Evolutionary conservation across 352 stramenopile species (phyloP).

Genomic region (Phytophthora aleatoria): DNA sequence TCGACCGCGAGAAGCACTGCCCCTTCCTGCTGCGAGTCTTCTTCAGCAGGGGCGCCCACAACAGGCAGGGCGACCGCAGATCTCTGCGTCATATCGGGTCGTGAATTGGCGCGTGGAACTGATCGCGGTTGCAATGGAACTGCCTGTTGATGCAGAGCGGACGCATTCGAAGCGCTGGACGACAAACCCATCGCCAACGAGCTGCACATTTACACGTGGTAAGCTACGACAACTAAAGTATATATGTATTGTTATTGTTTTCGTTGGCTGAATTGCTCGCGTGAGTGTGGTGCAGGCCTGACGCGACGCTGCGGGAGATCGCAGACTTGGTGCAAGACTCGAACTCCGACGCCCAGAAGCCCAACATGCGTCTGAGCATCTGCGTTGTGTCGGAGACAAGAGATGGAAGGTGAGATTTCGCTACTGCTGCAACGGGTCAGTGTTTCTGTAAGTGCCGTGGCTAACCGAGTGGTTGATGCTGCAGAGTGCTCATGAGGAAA

Average conservation of each 20-base stretch:
- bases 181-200: conserved; percentile 61
- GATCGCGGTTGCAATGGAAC: conserved; percentile 4
- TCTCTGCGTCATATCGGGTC: neutral
- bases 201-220: conserved; percentile 81
- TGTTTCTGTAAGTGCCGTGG: conserved; percentile 1
- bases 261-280: neutral
- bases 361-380: conserved; percentile 61
- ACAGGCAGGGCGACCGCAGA: conserved; percentile 37
- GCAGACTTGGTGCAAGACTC: conserved; percentile 73
- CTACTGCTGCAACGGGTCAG: neutral
- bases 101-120: conserved; percentile 7
- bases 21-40: conserved; percentile 76
- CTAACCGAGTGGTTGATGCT: conserved; percentile 7
- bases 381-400: conserved; percentile 62
- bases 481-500: conserved; percentile 61
- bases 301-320: conserved; percentile 74
- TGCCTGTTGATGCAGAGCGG: conserved; percentile 39
- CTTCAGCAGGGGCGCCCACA: conserved; percentile 55
- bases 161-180: conserved; percentile 62
- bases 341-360: conserved; percentile 57
- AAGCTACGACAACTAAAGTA: neutral
- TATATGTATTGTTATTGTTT: neutral
- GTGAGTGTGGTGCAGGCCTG: conserved; percentile 40
- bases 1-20: conserved; percentile 74
- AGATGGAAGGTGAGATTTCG: conserved; percentile 44